Percentiles rank a stretch among this genome's conserved stretches.
These are phyloP conservation scores for Microbotryum scabiosae DNA, from an alignment of 1,284 basidiomycete species.

Conservation along the genomic window DNA sequence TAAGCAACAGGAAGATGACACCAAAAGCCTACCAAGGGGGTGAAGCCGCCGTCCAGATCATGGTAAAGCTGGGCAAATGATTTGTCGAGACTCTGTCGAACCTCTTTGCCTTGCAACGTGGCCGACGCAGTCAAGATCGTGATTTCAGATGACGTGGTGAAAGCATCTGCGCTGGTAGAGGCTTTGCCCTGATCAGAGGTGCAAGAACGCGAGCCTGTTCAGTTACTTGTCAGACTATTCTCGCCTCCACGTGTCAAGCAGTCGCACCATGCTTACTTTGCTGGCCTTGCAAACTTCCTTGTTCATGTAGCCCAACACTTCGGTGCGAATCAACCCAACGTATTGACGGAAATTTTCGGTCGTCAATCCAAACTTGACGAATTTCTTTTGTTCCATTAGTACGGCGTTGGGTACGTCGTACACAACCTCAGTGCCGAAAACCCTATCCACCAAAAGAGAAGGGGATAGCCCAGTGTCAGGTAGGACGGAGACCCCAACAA, in stretches of 20 bases:
- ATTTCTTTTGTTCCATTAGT: constrained; percentile 99
- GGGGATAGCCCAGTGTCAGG: not conserved
- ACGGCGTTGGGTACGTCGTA: constrained; percentile 91
- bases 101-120: constrained; percentile 87
- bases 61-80: constrained; percentile 77
- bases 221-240: not conserved
- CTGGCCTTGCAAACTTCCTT: constrained; percentile 24
- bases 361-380: constrained; percentile 72
- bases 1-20: not conserved
- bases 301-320: constrained; percentile 44
- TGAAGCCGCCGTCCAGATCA: constrained; percentile 69
- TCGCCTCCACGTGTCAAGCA: not conserved
- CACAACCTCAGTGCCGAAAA: constrained; percentile 92
- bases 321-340: constrained; percentile 79
- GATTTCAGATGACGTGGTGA: constrained; percentile 76
- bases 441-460: constrained; percentile 13
- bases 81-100: constrained; percentile 70
- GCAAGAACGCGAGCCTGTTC: not conserved
- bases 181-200: constrained; percentile 37
- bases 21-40: constrained; percentile 30
- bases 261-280: constrained; percentile 31
- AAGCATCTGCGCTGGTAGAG: constrained; percentile 64
- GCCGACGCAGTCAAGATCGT: constrained; percentile 90
- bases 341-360: constrained; percentile 87
- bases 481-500: too few relatives aligned